These are phyloP conservation scores for Vitis cinerea DNA, from an alignment of 164 flowering plant species.

Conservation along the genomic window DNA sequence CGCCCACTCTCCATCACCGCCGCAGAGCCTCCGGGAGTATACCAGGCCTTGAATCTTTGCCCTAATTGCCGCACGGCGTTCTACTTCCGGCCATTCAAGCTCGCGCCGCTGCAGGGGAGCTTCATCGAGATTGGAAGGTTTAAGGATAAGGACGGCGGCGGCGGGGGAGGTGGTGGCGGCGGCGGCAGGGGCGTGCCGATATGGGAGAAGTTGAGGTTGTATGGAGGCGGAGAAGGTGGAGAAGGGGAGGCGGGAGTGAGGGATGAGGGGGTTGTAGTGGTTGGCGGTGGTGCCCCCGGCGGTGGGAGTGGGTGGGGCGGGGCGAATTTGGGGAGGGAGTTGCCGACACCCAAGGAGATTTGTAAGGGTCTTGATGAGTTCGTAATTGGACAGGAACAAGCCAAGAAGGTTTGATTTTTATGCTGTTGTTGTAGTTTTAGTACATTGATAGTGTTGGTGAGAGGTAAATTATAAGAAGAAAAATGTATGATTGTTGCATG, in stretches of 20 bases:
- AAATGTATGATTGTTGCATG: too few relatives aligned
- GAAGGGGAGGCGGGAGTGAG: not conserved
- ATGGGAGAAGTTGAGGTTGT: conserved; percentile 6
- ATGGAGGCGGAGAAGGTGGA: not conserved
- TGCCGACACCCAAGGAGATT: conserved; percentile 53
- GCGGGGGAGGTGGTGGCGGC: not conserved
- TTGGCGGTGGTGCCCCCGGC: not conserved
- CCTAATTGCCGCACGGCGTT: conserved; percentile 48
- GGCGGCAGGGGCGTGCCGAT: conserved; percentile 4
- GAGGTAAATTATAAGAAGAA: too few relatives aligned
- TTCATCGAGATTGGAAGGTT: conserved; percentile 42
- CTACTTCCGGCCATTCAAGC: conserved; percentile 50
- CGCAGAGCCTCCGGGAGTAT: conserved; percentile 33
- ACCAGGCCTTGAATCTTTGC: conserved; percentile 57
- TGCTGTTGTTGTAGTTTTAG: too few relatives aligned
- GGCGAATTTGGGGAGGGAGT: conserved; percentile 18
- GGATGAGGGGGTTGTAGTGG: not conserved
- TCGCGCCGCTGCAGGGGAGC: conserved; percentile 46
- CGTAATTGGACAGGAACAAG: conserved; percentile 43
- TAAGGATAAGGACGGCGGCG: conserved; percentile 5
- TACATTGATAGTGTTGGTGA: too few relatives aligned
- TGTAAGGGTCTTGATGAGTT: conserved; percentile 40
- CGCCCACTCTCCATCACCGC: conserved; percentile 50
- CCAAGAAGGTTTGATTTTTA: conserved; percentile 34
- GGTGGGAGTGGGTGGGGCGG: conserved; percentile 4